phyloP scores from a whole-genome alignment of 768 basidiomycete genomes.

The Lentinula aciculospora region DNA sequence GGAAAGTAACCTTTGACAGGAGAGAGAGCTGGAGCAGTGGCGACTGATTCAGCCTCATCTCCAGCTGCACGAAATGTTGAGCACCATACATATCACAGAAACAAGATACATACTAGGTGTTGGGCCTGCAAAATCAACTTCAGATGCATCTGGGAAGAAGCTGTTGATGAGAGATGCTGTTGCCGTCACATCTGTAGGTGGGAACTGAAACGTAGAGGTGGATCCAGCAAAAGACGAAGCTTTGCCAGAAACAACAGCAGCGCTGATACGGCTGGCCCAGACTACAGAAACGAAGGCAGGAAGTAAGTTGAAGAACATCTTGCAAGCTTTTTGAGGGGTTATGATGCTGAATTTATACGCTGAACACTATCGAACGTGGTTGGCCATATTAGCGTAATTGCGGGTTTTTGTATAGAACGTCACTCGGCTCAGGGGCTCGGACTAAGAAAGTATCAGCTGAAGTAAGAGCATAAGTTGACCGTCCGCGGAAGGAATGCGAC shows the following conservation, averaged over 20 bases:
- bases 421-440: too few species aligned
- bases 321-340: not conserved
- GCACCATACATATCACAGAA: not conserved
- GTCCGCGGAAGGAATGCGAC: too few species aligned
- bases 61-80: conserved; percentile 25
- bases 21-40: conserved; percentile 35
- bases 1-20: conserved; percentile 33
- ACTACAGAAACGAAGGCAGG: conserved; percentile 1
- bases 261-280: not conserved
- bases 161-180: conserved; percentile 20
- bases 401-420: too few species aligned
- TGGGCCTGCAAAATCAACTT: conserved; percentile 44
- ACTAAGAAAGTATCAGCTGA: too few species aligned
- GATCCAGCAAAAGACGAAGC: conserved; percentile 36
- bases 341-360: not conserved
- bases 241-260: not conserved
- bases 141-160: conserved; percentile 34
- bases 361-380: not conserved
- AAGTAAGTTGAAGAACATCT: not conserved
- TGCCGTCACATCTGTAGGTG: conserved; percentile 31
- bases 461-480: too few species aligned
- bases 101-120: conserved; percentile 38
- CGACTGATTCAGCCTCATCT: conserved; percentile 34
- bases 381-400: not conserved
- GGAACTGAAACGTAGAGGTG: conserved; percentile 33